Conservation (phyloP, 2,329 filamentous ascomycete species). For the Sphaerulina vaccinii region DNA sequence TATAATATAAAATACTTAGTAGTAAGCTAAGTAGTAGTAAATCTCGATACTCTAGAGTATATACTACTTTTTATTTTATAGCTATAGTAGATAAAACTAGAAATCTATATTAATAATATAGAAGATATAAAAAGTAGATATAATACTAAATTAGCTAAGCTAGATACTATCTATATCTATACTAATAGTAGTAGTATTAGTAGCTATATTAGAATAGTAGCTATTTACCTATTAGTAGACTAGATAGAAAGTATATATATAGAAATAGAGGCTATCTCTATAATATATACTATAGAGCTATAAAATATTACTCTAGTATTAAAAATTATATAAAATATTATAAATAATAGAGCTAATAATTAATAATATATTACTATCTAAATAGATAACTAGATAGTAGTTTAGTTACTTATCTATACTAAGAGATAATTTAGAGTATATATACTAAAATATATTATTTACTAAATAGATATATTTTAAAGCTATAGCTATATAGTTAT, state of each 20-base stretch:
- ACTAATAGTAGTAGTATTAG: constrained; percentile 1
- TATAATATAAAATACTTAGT: constrained; percentile 1
- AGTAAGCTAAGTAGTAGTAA: not conserved
- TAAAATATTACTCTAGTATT: not conserved
- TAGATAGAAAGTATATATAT: not conserved
- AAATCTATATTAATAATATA: constrained; percentile 5
- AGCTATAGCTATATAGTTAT: not conserved
- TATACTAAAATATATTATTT: not conserved
- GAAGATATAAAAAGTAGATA: constrained; percentile 2
- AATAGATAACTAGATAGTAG: not conserved
- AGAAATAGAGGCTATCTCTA: not conserved
- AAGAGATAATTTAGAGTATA: not conserved
- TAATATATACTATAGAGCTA: not conserved
- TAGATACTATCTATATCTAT: constrained; percentile 4
- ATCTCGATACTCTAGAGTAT: constrained; percentile 4
- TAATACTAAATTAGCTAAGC: not conserved
- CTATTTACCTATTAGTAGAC: not conserved
- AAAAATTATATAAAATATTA: not conserved
- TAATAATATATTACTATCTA: not conserved
- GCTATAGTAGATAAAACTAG: too few relatives aligned
- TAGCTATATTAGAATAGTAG: not conserved
- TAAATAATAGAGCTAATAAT: not conserved
- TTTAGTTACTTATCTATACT: not conserved
- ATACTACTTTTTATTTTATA: constrained; percentile 6
- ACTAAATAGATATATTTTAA: not conserved